Base-by-base conservation (phyloP, 2,329 filamentous ascomycete species). In the Aspergillus cejpii region DNA sequence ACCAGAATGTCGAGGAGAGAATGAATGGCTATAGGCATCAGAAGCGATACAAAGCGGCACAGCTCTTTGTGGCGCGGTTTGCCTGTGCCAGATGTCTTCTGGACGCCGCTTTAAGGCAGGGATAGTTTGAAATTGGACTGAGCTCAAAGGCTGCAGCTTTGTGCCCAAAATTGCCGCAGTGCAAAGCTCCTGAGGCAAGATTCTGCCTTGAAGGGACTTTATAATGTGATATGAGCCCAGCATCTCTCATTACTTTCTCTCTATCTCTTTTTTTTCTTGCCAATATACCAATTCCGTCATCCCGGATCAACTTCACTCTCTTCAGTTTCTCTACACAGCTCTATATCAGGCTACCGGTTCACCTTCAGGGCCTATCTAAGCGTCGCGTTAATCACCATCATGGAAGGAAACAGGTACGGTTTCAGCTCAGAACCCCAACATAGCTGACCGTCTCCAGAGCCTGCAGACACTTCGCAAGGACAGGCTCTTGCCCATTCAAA, bases 391-490 rank as follows among this genome's bases (percentile, higher is more conserved):
- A n/a, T n/a, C 17, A 11, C 17, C 4, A 19, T 11, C 15, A 34
- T 34, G 31, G 17, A n/a, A 34, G 17, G 17, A 20, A 8, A 19
- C 4, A 20, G 17, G 31, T 34, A 34, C 5, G 31, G 11, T 17
- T 2, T 17, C n/a, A n/a, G n/a, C n/a, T 34, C 31, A 17, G 15
- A 11, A n/a, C 14, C 17, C 14, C 10, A 20, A 11, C 11, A 34
- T 11, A 6, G 17, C 31, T 34, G 10, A 34, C 31, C 4, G 10
- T 11, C 15, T 34, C 17, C 28, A 48, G 37, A n/a, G 23, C 44
- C 2, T 52, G 50, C 23, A 40, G 27, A 23, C 27, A 50, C 8
- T 52, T 48, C 37, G 42, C 37, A 6, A 23, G 21, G 24, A 33
- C n/a, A 12, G 45, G 50, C 14, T 26, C 31, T 10, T 52, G 50